phyloP scores from a whole-genome alignment of 192 early-diverging fungal genomes.

The Funneliformis mosseae region DNA sequence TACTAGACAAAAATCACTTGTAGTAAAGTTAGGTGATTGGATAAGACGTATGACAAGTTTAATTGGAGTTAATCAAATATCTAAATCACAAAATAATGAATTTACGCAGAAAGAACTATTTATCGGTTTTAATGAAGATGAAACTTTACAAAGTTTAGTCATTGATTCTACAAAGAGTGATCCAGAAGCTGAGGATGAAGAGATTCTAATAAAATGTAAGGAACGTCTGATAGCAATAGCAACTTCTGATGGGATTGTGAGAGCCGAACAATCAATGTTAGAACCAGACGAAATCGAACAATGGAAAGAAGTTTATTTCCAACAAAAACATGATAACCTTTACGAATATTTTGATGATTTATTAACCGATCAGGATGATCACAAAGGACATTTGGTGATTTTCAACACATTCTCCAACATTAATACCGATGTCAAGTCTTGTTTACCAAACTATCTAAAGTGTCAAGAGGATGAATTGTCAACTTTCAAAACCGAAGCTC shows the following conservation, averaged over 20 bases:
- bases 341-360: conserved; percentile 26
- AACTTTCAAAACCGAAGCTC: conserved; percentile 30
- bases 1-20: neutral
- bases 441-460: neutral
- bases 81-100: no score
- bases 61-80: neutral
- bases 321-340: conserved; percentile 19
- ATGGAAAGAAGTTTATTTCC: conserved; percentile 26
- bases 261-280: conserved; percentile 1
- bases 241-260: conserved; percentile 30
- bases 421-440: conserved; percentile 25
- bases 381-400: conserved; percentile 3
- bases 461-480: conserved; percentile 26
- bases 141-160: conserved; percentile 25
- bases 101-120: conserved; percentile 29
- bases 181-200: neutral
- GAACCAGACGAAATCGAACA: neutral
- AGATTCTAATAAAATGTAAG: conserved; percentile 25
- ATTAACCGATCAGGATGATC: neutral
- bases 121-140: conserved; percentile 18
- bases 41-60: conserved; percentile 8
- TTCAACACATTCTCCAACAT: conserved; percentile 32
- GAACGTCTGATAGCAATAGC: conserved; percentile 23
- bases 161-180: neutral
- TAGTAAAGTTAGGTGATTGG: conserved; percentile 19